Percentiles rank a stretch among this genome's conserved stretches.
Evolutionary conservation across 495 filamentous ascomycete genomes (phyloP).

Genomic region (Rostrohypoxylon terebratum): DNA sequence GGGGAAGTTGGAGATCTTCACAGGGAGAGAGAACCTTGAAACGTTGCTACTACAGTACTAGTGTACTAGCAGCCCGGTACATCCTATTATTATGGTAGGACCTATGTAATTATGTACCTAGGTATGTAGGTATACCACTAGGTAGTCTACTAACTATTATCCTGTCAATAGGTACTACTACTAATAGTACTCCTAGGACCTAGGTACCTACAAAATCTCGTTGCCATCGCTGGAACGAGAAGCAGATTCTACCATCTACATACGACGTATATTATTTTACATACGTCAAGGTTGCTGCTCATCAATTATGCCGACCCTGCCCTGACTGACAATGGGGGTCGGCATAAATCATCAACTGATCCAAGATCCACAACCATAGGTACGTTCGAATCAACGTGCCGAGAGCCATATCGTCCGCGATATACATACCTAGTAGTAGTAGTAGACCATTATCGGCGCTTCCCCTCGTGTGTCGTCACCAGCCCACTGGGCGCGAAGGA

Average conservation of each 20-base stretch:
- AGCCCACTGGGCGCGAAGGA: not conserved
- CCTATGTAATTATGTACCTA: too few relatives aligned
- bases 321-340: too few relatives aligned
- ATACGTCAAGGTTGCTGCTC: too few relatives aligned
- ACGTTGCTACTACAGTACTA: constrained; percentile 13
- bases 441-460: constrained; percentile 1
- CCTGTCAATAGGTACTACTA: too few relatives aligned
- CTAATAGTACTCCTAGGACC: too few relatives aligned
- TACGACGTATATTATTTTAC: too few relatives aligned
- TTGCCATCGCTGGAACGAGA: constrained; percentile 1
- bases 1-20: constrained; percentile 22
- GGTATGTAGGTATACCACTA: too few relatives aligned
- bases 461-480: constrained; percentile 16
- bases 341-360: constrained; percentile 25
- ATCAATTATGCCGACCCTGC: constrained; percentile 18
- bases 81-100: too few relatives aligned
- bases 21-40: constrained; percentile 36
- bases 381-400: constrained; percentile 6
- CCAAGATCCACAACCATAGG: constrained; percentile 9
- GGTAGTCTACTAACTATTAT: too few relatives aligned
- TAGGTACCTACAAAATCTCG: too few relatives aligned
- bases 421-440: too few relatives aligned
- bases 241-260: not conserved
- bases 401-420: not conserved
- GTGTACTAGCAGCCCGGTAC: too few relatives aligned